These are phyloP conservation scores for Podospora anserina DNA, from an alignment of 495 filamentous ascomycete species.

Conservation along the genomic window DNA sequence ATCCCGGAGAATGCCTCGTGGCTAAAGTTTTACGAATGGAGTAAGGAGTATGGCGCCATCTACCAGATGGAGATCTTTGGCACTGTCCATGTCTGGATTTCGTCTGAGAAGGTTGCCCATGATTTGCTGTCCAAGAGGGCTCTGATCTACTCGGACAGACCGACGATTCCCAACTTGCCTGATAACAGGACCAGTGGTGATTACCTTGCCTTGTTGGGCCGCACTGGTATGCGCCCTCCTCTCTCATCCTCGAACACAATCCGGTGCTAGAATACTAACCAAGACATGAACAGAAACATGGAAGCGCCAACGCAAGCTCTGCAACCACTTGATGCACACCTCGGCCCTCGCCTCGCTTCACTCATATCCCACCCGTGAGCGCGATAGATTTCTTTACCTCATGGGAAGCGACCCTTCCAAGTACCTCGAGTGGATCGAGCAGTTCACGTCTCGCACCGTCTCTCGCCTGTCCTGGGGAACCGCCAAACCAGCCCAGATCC, in stretches of 20 bases:
- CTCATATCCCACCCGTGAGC: slow-evolving; percentile 52
- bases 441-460: slow-evolving; percentile 59
- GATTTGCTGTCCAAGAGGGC: slow-evolving; percentile 59
- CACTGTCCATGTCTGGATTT: slow-evolving; percentile 57
- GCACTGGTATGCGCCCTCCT: slow-evolving; percentile 26
- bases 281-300: slow-evolving; percentile 40
- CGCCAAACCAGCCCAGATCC: slow-evolving; percentile 42
- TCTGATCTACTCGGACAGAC: slow-evolving; percentile 61
- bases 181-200: slow-evolving; percentile 55
- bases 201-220: slow-evolving; percentile 54
- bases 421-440: slow-evolving; percentile 55
- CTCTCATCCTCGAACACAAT: neutral
- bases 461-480: slow-evolving; percentile 58
- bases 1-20: slow-evolving; percentile 50
- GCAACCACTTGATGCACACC: slow-evolving; percentile 52
- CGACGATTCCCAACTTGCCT: slow-evolving; percentile 50
- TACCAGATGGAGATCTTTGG: slow-evolving; percentile 59
- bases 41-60: slow-evolving; percentile 59
- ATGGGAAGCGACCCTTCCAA: slow-evolving; percentile 39
- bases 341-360: slow-evolving; percentile 45
- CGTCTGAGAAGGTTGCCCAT: slow-evolving; percentile 52
- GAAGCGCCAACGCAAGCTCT: slow-evolving; percentile 58
- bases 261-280: neutral
- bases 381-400: slow-evolving; percentile 52
- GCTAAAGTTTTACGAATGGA: slow-evolving; percentile 62